Percentiles rank a stretch among this genome's conserved stretches.
Evolutionary conservation across 106 monocot species (phyloP).

Genomic region (Apostasia shenzhenica): DNA sequence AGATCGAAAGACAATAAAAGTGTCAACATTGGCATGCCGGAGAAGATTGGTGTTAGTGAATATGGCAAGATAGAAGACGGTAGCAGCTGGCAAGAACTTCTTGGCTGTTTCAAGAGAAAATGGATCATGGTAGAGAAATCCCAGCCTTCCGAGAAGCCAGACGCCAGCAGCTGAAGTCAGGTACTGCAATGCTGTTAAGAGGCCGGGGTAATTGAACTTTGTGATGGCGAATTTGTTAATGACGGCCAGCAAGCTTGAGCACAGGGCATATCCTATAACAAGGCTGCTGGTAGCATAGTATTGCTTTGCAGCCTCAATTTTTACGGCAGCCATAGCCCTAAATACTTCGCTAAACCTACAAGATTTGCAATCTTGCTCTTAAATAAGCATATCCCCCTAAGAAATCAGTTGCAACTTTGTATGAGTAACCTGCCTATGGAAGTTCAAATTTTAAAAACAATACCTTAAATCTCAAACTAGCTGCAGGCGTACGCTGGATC

Average conservation of each 20-base stretch:
- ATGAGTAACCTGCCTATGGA: no score
- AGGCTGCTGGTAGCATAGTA: conserved; percentile 69
- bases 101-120: conserved; percentile 64
- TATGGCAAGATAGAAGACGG: conserved; percentile 84
- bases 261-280: conserved; percentile 75
- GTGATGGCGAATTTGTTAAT: conserved; percentile 90
- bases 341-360: not conserved
- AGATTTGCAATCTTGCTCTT: not conserved
- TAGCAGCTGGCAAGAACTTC: conserved; percentile 78
- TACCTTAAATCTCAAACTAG: no score
- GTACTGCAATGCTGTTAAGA: conserved; percentile 73
- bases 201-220: conserved; percentile 71
- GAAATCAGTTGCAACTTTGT: no score
- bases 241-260: conserved; percentile 76
- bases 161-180: conserved; percentile 68
- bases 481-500: no score
- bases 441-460: no score
- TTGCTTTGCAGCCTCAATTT: conserved; percentile 39
- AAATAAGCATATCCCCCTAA: no score
- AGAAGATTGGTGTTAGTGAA: conserved; percentile 95
- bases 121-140: conserved; percentile 62
- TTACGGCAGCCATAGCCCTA: conserved; percentile 24
- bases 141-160: conserved; percentile 65
- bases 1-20: conserved; percentile 85
- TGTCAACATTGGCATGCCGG: conserved; percentile 87